Conservation (phyloP, 108 stramenopile species). For the Nitzschia inconspicua region DNA sequence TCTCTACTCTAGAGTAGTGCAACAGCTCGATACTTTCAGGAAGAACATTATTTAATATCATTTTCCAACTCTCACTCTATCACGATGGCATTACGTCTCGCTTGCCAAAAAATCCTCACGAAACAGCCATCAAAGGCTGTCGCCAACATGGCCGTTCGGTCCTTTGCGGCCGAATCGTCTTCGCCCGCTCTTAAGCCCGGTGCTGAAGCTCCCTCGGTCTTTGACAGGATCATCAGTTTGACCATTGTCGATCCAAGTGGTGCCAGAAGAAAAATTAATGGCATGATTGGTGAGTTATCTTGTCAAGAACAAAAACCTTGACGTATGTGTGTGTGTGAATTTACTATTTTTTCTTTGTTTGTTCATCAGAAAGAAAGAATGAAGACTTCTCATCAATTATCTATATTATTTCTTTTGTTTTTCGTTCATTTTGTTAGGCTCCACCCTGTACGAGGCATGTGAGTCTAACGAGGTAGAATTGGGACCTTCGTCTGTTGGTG, state of each 20-base stretch:
- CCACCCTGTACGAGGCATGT: slow-evolving; percentile 70
- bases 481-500: slow-evolving; percentile 63
- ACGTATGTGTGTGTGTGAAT: not conserved
- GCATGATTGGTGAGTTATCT: slow-evolving; percentile 55
- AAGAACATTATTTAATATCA: too few species aligned
- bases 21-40: too few species aligned
- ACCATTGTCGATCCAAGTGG: slow-evolving; percentile 86
- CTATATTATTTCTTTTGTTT: not conserved
- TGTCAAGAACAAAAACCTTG: not conserved
- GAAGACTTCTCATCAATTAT: not conserved
- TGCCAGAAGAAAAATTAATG: slow-evolving; percentile 74
- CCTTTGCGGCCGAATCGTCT: slow-evolving; percentile 27
- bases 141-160: slow-evolving; percentile 15
- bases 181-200: slow-evolving; percentile 15
- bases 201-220: slow-evolving; percentile 56
- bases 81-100: too few species aligned
- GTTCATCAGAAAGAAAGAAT: not conserved
- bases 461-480: slow-evolving; percentile 78
- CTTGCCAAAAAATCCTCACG: too few species aligned
- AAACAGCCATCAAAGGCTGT: too few species aligned
- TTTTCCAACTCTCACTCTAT: too few species aligned
- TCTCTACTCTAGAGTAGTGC: too few species aligned
- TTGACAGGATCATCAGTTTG: slow-evolving; percentile 67
- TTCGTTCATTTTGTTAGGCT: slow-evolving; percentile 25
- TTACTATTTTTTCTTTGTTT: not conserved